phyloP scores from a whole-genome alignment of 2,329 filamentous ascomycete species.

The Microascus cirrosus region DNA sequence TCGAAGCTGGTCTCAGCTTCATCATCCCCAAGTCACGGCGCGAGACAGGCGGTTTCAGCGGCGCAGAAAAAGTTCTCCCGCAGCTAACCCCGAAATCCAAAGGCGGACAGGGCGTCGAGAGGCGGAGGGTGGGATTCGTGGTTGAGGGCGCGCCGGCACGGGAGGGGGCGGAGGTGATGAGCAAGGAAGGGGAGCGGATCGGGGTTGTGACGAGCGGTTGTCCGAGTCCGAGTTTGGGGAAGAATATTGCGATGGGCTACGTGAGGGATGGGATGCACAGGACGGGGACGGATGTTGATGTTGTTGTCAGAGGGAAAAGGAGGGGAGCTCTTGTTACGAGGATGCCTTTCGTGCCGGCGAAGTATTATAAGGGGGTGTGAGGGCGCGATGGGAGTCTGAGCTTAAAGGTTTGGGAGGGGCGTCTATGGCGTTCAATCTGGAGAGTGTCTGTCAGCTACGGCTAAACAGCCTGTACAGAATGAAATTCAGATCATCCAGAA shows the following conservation, averaged over 20 bases:
- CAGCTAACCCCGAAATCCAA: constrained; percentile 60
- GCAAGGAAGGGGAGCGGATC: constrained; percentile 52
- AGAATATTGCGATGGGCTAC: constrained; percentile 96
- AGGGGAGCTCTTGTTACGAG: constrained; percentile 67
- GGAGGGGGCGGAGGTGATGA: constrained; percentile 73
- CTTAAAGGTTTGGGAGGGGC: too few species aligned
- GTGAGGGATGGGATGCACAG: constrained; percentile 74
- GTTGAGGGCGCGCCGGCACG: constrained; percentile 81
- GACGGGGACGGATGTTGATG: constrained; percentile 67
- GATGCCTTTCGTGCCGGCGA: constrained; percentile 79
- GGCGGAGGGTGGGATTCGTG: constrained; percentile 70
- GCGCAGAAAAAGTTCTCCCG: constrained; percentile 62
- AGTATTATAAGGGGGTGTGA: constrained; percentile 51
- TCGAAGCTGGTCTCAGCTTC: constrained; percentile 55
- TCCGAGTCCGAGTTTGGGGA: constrained; percentile 73
- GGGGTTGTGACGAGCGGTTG: constrained; percentile 82
- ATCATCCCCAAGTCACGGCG: constrained; percentile 72
- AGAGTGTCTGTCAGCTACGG: too few species aligned
- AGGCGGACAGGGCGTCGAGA: constrained; percentile 59
- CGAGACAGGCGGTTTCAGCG: constrained; percentile 65
- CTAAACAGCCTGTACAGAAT: too few species aligned
- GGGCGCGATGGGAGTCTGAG: not conserved
- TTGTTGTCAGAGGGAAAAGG: constrained; percentile 66
- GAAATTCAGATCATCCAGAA: not conserved
- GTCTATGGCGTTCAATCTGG: not conserved